Evolutionary conservation across 257 asterid genomes (phyloP).

Genomic region (Ehretia macrophylla): DNA sequence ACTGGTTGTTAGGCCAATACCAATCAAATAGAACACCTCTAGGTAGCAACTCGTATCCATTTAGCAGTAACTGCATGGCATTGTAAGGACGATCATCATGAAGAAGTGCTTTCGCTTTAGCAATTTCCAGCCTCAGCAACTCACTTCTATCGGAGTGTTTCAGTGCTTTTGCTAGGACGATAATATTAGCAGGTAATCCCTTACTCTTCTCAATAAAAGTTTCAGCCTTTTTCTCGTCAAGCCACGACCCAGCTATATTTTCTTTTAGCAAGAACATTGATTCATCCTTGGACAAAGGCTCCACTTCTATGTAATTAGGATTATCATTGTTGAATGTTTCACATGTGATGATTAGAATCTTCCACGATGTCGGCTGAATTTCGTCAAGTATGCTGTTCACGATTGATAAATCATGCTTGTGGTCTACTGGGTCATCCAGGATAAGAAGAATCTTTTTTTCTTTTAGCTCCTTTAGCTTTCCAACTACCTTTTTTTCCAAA

Average conservation of each 20-base stretch:
- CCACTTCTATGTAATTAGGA: constrained; percentile 7
- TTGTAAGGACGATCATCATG: constrained; percentile 8
- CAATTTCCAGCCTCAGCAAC: background rate
- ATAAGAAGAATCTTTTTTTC: constrained; percentile 6
- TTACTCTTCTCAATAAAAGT: constrained; percentile 1
- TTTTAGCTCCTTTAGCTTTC: background rate
- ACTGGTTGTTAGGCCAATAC: constrained; percentile 8
- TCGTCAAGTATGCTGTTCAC: background rate
- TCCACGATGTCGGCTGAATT: background rate
- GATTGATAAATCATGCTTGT: background rate
- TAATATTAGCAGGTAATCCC: constrained; percentile 5
- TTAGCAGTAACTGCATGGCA: background rate
- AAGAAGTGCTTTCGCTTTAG: constrained; percentile 4
- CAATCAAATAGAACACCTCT: constrained; percentile 15
- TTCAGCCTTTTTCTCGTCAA: background rate
- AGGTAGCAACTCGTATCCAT: constrained; percentile 4
- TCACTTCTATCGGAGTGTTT: background rate
- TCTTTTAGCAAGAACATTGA: background rate
- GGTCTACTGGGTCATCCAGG: constrained; percentile 12
- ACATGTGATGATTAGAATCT: constrained; percentile 18
- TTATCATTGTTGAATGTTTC: background rate
- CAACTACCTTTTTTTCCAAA: background rate
- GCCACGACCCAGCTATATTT: background rate
- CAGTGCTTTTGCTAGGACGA: constrained; percentile 10
- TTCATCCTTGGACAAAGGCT: constrained; percentile 12